Evolutionary conservation across 2,329 filamentous ascomycete species (phyloP).

Genomic region (Fusarium vanettenii): DNA sequence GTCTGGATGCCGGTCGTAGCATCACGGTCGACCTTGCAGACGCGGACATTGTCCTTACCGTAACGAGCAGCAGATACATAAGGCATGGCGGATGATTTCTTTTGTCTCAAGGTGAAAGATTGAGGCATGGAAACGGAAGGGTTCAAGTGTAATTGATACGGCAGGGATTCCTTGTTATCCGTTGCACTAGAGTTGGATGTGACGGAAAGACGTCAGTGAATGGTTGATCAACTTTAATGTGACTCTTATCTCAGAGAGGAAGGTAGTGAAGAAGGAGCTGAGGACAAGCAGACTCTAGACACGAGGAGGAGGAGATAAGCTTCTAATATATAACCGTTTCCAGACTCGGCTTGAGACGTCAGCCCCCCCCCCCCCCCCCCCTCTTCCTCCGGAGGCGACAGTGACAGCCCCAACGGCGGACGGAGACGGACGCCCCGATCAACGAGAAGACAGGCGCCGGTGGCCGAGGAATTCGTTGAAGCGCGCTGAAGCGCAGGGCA

Average conservation of each 20-base stretch:
- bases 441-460: slow-evolving; percentile 29
- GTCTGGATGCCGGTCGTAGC: slow-evolving; percentile 81
- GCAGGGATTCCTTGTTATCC: slow-evolving; percentile 2
- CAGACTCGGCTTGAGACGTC: slow-evolving; percentile 16
- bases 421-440: slow-evolving; percentile 42
- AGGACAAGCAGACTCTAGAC: background rate
- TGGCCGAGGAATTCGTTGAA: slow-evolving; percentile 29
- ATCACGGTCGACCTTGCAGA: slow-evolving; percentile 93
- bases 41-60: slow-evolving; percentile 97
- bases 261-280: background rate
- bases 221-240: background rate
- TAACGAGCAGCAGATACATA: slow-evolving; percentile 75
- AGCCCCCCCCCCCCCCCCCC: slow-evolving; percentile 31
- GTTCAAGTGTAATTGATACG: slow-evolving; percentile 14
- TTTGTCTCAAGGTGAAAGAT: slow-evolving; percentile 22
- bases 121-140: slow-evolving; percentile 20
- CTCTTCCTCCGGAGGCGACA: slow-evolving; percentile 5
- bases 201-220: slow-evolving; percentile 4
- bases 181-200: slow-evolving; percentile 1
- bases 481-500: slow-evolving; percentile 15
- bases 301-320: slow-evolving; percentile 11
- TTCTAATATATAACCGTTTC: slow-evolving; percentile 31
- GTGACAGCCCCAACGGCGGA: slow-evolving; percentile 19
- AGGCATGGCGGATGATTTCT: slow-evolving; percentile 57
- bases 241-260: background rate